Evolutionary conservation across 176 grass and related monocot species (phyloP), one percentile per base, ranked within the genome.

Genomic region (Phoenix dactylifera): DNA sequence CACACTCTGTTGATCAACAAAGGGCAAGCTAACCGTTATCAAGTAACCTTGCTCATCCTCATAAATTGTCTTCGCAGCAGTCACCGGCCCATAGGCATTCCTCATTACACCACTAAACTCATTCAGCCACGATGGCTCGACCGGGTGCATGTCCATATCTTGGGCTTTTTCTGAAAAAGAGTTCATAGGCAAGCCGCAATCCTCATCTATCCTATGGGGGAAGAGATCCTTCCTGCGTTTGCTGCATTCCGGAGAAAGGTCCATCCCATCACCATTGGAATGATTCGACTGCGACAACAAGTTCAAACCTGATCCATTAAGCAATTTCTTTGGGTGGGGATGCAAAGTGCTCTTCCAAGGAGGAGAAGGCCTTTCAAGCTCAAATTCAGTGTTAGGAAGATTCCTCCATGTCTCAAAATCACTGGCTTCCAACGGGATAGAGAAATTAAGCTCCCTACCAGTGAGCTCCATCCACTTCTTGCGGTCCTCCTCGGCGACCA

Each of bases 1-100:
- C 52, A 89, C 73, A 9, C 76, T 83, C 24, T 60, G 85, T 24
- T 61, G 84, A 51, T 87, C 79, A 4, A 75, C 74, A 18, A 83
- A 76, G 28, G 82, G 85, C 79, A 83, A 76, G 67, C 74, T 86
- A 22, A 86, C 84, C 62, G 82, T 58, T 3, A 86, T 86, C 16
- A 86, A 53, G 66, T 86, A 86, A 6, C 84, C 84, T 59, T 82
- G 74, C n/a, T 86, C 78, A 39, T 86, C 84, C 71, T 86, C 85
- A 1, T 88, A 88, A 66, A 88, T 80, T 6, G 80, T 88, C 69
- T 88, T 88, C 26, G 80, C 77, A 49, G 86, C 86, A 56, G 86
- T 84, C 28, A 89, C 77, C n/a, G 86, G 86, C 3, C 86, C 86
- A 4, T 69, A 77, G 55, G 86, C 77, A 17, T 77, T 80, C 26